Base-by-base conservation (phyloP, 306 rosid genomes). In the Cucumis sativus region DNA sequence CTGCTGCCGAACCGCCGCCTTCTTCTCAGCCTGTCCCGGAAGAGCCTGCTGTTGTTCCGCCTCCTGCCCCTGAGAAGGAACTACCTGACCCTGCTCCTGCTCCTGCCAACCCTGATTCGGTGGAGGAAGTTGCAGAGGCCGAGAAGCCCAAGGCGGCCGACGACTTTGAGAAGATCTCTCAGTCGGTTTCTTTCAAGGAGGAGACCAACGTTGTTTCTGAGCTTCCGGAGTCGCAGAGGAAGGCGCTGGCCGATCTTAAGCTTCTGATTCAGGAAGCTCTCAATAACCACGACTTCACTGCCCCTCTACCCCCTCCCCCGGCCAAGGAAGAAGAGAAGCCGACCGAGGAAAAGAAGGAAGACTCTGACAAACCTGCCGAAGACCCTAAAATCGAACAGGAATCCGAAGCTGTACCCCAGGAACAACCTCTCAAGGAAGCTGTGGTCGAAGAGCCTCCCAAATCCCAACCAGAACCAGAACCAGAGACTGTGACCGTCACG, bases 151-250 rank as follows among this genome's bases (percentile, higher is more conserved):
- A 85, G 79, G 20, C 59, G 75, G 7, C 59, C 3, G 87, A 71
- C 18, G 87, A 77, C 17, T 75, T 66, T 37, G 84, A 81, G 25
- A 52, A 84, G 65, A 85, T 83, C 16, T 54, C 91, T 2, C 90
- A 90, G 75, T 95, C 97, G 10, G 96, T 89, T 65, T 95, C 98
- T 16, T 95, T 95, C 85, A 95, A 95, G 88, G 98, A 95, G 52
- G 98, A 95, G 76, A 90, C 75, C 83, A 86, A 92, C 84, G 97
- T 90, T 0, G 98, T 86, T 0, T 75, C 68, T 5, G 98, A 95
- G 16, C 93, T 95, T 21, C 98, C 98, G 3, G 97, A 95, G 2
- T 47, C 83, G 0, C 96, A 95, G 52, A 92, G 86, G 87, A 95
- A 95, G 78, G 96, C 97, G 3, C 90, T 94, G 4, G 89, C 88